Evolutionary conservation across 345 rosid species (phyloP).

Genomic region (Gossypium australe): DNA sequence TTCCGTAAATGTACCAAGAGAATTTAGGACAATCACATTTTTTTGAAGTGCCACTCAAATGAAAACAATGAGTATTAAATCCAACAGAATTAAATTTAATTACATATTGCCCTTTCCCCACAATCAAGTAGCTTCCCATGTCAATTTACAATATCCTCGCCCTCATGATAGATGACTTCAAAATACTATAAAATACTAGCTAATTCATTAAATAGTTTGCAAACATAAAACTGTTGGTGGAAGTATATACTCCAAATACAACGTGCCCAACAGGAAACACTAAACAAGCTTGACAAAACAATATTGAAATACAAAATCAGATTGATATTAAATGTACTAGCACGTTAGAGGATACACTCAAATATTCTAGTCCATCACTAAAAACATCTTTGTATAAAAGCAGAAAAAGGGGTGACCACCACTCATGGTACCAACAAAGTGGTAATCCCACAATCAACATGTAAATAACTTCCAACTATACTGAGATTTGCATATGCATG

Average conservation of each 20-base stretch:
- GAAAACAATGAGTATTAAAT: not conserved
- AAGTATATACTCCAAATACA: not conserved
- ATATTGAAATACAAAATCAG: not conserved
- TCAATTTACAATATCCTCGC: not conserved
- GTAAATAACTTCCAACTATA: constrained; percentile 12
- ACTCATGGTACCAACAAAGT: not conserved
- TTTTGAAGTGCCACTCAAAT: not conserved
- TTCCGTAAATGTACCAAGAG: not conserved
- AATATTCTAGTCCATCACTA: not conserved
- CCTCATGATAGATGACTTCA: not conserved
- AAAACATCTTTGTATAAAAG: not conserved
- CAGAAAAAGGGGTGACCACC: not conserved
- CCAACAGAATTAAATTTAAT: not conserved
- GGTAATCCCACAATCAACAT: constrained; percentile 8
- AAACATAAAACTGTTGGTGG: not conserved
- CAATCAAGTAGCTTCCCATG: not conserved
- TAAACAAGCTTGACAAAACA: constrained; percentile 1
- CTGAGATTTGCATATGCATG: constrained; percentile 13
- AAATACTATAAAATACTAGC: not conserved
- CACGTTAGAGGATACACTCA: not conserved
- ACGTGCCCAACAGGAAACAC: not conserved
- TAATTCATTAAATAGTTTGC: not conserved
- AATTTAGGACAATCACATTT: not conserved
- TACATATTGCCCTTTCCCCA: not conserved
- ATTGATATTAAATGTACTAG: not conserved